phyloP scores from a whole-genome alignment of 2,329 filamentous ascomycete species.

The Lasiodiplodia hormozganensis region DNA sequence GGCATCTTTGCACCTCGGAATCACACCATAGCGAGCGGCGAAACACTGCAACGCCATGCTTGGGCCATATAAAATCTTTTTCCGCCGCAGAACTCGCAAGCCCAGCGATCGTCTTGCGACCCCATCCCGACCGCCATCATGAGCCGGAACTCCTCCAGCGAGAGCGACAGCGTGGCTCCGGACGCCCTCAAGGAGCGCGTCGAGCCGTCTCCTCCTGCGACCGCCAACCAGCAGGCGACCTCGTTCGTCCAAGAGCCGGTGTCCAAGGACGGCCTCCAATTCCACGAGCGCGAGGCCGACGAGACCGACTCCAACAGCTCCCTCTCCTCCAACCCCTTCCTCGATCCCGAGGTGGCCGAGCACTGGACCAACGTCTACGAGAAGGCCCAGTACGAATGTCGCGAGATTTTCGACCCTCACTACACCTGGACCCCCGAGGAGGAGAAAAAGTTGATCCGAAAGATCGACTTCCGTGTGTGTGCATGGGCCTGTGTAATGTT shows the following conservation, averaged over 20 bases:
- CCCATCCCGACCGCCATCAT: neutral
- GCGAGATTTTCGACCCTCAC: constrained; percentile 57
- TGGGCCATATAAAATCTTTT: constrained; percentile 14
- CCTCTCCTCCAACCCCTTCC: constrained; percentile 33
- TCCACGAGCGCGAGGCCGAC: constrained; percentile 11
- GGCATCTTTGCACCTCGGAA: constrained; percentile 29
- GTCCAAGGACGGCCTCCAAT: constrained; percentile 20
- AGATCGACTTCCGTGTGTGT: constrained; percentile 41
- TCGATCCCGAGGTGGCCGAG: constrained; percentile 36
- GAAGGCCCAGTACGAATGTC: constrained; percentile 42
- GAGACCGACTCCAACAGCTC: constrained; percentile 1
- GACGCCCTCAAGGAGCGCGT: constrained; percentile 14
- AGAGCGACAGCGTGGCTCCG: constrained; percentile 1
- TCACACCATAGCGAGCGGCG: constrained; percentile 27
- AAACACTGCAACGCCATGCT: constrained; percentile 1
- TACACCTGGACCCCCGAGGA: constrained; percentile 57
- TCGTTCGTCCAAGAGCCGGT: constrained; percentile 19
- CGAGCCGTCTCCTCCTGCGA: neutral
- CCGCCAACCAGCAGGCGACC: constrained; percentile 10
- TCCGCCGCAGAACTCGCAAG: neutral
- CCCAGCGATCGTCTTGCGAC: neutral
- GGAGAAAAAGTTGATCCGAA: constrained; percentile 55
- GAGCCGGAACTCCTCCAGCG: constrained; percentile 23
- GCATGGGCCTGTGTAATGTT: constrained; percentile 57
- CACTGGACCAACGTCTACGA: constrained; percentile 40